Base-by-base conservation (phyloP, 495 filamentous ascomycete species). In the Aspergillus incahuasiensis region DNA sequence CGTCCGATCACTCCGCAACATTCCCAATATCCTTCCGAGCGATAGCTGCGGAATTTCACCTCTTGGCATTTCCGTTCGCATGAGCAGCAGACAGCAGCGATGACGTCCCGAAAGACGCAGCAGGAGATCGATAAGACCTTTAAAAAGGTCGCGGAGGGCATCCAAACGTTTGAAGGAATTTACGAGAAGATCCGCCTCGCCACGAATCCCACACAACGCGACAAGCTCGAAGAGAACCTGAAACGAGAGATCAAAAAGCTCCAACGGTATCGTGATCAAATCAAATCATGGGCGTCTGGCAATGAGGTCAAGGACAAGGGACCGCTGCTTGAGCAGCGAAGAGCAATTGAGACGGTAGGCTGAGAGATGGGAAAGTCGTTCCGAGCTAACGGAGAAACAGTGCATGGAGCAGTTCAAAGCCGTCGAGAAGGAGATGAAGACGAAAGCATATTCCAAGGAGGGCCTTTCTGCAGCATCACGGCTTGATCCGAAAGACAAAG, bases 341-440 rank as follows among this genome's bases (percentile, higher is more conserved):
- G 91, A 70, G 82, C 91, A 66, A 98, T 97, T 68, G 94, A 98
- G 79, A 92, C 90, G 74, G 92, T 97, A 51, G 49, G 21, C 38
- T 9, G 3, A 19, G 15, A 32, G 8, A 28, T 11, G 24, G 16
- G 25, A 12, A 13, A 12, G 12, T 6, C 38, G 38, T 11, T 28
- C 13, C 16, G 19, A 6, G 16, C 49, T 52, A 34, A 52, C 49
- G 21, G 22, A 30, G 24, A 30, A 19, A 48, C 38, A 97, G 95
- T 90, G 95, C 86, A 98, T 98, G 94, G 94, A 98, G 74, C 89
- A 89, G 63, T 98, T 98, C 83, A 98, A 98, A 79, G 92, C 91
- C 21, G 94, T 98, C n/a, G 94, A 98, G 74, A 98, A 98, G 77
- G 94, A 96, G 70, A 97, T 98, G 92, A 98, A 98, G 77, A 98